Evolutionary conservation across 2,329 filamentous ascomycete species (phyloP).

Genomic region (Scorias spongiosa): DNA sequence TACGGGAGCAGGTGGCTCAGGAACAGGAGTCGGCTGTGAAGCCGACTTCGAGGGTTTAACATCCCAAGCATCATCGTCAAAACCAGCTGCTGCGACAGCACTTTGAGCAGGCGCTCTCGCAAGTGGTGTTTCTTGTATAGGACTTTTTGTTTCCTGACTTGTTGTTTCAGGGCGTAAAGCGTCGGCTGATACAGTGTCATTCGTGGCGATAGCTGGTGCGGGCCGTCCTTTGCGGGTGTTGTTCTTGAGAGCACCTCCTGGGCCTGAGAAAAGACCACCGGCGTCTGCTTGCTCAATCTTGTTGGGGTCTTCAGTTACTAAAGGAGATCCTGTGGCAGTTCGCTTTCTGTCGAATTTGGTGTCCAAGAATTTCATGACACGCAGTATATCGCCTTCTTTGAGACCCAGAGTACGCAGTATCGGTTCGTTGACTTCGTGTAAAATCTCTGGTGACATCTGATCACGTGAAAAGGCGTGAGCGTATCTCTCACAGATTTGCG

Average conservation of each 20-base stretch:
- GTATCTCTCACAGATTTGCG: conserved; percentile 88
- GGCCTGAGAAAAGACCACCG: conserved; percentile 76
- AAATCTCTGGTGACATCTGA: conserved; percentile 86
- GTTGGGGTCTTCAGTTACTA: conserved; percentile 26
- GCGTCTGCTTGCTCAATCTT: conserved; percentile 20
- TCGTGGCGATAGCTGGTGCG: conserved; percentile 70
- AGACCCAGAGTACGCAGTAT: conserved; percentile 79
- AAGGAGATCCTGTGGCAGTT: neutral
- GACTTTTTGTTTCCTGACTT: conserved; percentile 33
- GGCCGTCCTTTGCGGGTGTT: conserved; percentile 89
- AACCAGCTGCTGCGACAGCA: conserved; percentile 39
- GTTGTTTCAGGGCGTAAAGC: conserved; percentile 53
- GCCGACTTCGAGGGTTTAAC: conserved; percentile 63
- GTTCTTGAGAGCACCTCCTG: conserved; percentile 79
- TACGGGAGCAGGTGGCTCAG: conserved; percentile 23
- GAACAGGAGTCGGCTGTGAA: conserved; percentile 21
- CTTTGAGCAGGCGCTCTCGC: conserved; percentile 30
- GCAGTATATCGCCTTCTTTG: conserved; percentile 90
- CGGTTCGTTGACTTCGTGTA: conserved; percentile 75
- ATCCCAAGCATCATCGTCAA: conserved; percentile 96
- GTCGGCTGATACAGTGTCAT: conserved; percentile 74
- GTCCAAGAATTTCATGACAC: conserved; percentile 82
- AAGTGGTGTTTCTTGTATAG: conserved; percentile 31
- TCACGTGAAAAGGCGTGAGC: conserved; percentile 77
- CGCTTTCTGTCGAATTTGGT: conserved; percentile 54